Percentiles rank a stretch among this genome's conserved stretches.
These are phyloP conservation scores for Trichoderma sp. DNA, from an alignment of 2,329 filamentous ascomycete species.

Conservation along the genomic window DNA sequence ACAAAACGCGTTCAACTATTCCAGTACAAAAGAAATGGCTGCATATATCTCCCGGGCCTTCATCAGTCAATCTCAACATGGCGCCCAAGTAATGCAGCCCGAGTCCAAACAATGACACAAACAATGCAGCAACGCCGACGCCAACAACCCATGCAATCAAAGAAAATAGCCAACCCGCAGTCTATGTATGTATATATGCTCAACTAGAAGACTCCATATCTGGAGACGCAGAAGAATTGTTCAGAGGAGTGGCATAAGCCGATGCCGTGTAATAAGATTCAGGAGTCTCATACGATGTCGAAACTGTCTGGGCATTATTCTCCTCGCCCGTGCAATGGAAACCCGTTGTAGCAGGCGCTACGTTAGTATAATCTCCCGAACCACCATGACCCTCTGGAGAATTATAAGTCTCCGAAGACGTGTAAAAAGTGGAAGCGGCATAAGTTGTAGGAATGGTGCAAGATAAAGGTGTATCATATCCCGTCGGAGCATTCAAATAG, in stretches of 20 bases:
- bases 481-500: not conserved
- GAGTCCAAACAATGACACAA: not conserved
- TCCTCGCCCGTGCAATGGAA: not conserved
- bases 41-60: not conserved
- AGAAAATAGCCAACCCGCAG: not conserved
- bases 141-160: not conserved
- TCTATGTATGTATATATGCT: not conserved
- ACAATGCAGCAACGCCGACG: not conserved
- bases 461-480: not conserved
- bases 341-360: accelerated
- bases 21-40: not conserved
- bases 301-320: not conserved
- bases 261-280: not conserved
- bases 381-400: not conserved
- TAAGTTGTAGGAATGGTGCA: not conserved
- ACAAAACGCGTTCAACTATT: not conserved
- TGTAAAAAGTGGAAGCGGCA: not conserved
- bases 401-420: not conserved
- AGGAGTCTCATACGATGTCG: not conserved
- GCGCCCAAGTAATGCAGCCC: not conserved
- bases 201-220: not conserved
- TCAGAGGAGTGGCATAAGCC: not conserved
- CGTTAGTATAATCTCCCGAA: not conserved
- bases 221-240: not conserved
- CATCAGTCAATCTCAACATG: not conserved